Evolutionary conservation across 129 eudicot genomes (phyloP), one percentile per base, ranked within the genome.

Genomic region (Lactuca sativa): DNA sequence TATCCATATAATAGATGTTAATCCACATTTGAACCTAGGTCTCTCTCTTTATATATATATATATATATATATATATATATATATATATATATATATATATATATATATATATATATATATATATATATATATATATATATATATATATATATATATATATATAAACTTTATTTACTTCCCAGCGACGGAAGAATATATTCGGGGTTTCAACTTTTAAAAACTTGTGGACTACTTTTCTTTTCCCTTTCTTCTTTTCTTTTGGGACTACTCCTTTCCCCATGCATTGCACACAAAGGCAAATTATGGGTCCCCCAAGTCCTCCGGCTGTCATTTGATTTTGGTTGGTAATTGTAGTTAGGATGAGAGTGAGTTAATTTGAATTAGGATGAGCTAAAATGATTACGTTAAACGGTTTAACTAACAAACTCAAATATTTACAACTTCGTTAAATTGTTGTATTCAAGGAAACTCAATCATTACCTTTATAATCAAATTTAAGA

Each of bases 111-210:
- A 40, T 40, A 40, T 40, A 40, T 7, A 43, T 43, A 43, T 43
- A 43, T 43, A 43, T 43, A 43, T 43, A 43, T 43, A 43, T 43
- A 43, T 43, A 43, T 43, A 43, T 43, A 43, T 43, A 43, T 43
- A 43, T 43, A 43, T 43, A 43, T 43, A 43, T 43, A 43, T 43
- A 43, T 43, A 43, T 43, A 43, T 43, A 43, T 43, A 59, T 49
- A 49, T 49, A 47, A 66, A 57, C 55, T 37, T 57, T 47, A 17
- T 75, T 75, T 75, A 75, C 79, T 75, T 75, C 74, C 67, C 43
- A 41, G 55, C 48, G 79, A 75, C 79, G 79, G 79, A 75, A 75
- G 79, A 75, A 75, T 75, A 75, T 75, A 75, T 75, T 75, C 79
- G 68, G 51, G 51, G 74, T 30, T 47, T 13, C 32, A 48, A 58